Conservation (phyloP, 192 early-diverging fungal genomes). For the Backusella mclennaniae region DNA sequence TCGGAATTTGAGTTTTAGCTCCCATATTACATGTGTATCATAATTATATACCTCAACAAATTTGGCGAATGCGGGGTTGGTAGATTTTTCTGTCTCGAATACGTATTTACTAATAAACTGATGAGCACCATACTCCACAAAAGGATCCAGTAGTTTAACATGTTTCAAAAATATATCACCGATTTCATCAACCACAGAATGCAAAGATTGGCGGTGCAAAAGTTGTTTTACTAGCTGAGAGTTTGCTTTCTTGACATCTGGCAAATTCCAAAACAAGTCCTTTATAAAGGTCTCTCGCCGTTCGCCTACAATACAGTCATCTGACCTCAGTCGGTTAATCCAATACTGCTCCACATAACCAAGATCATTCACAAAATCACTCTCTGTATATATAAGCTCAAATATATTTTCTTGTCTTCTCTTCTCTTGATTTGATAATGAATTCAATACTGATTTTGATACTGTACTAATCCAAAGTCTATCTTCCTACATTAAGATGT, state of each 20-base stretch:
- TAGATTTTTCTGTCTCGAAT: slow-evolving; percentile 76
- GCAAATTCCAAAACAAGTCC: slow-evolving; percentile 79
- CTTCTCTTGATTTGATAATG: slow-evolving; percentile 71
- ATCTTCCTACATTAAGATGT: slow-evolving; percentile 40
- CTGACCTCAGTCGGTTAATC: slow-evolving; percentile 59
- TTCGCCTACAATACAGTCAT: slow-evolving; percentile 63
- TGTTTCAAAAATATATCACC: slow-evolving; percentile 83
- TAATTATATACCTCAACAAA: slow-evolving; percentile 66
- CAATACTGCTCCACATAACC: slow-evolving; percentile 69
- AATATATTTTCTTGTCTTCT: slow-evolving; percentile 93
- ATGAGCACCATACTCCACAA: slow-evolving; percentile 85
- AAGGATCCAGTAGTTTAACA: slow-evolving; percentile 68
- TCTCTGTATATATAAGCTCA: slow-evolving; percentile 89
- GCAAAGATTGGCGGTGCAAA: slow-evolving; percentile 61
- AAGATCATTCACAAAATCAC: slow-evolving; percentile 89
- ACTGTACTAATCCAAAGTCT: slow-evolving; percentile 85
- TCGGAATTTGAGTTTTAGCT: background rate
- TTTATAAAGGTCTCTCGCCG: slow-evolving; percentile 53
- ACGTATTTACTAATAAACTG: slow-evolving; percentile 80
- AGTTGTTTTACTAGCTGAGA: slow-evolving; percentile 58
- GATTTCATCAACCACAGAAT: slow-evolving; percentile 74
- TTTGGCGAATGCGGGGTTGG: slow-evolving; percentile 62
- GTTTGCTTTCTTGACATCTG: slow-evolving; percentile 62
- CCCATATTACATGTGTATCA: background rate
- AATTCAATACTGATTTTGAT: slow-evolving; percentile 66